A percentile compares a stretch with the other conserved stretches of the same genome.
These are phyloP conservation scores for Pulveroboletus sp. DNA, from an alignment of 768 basidiomycete genomes.

Conservation along the genomic window DNA sequence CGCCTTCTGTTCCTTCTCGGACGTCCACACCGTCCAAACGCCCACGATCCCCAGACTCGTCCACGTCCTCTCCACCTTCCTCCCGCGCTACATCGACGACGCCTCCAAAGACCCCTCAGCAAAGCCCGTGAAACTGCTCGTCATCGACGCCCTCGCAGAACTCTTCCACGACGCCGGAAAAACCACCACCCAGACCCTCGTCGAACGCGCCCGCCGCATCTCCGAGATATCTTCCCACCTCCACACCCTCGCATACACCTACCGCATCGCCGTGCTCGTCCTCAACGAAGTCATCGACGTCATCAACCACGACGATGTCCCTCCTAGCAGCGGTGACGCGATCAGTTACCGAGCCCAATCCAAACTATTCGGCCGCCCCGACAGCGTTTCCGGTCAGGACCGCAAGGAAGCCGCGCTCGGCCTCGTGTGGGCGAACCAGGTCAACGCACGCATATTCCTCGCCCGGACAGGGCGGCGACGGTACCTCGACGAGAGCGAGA, in stretches of 20 bases:
- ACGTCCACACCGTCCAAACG: slow-evolving; percentile 60
- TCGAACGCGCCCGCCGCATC: slow-evolving; percentile 71
- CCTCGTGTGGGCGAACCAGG: slow-evolving; percentile 89
- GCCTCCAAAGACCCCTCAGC: slow-evolving; percentile 27
- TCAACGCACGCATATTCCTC: slow-evolving; percentile 83
- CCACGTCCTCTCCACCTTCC: slow-evolving; percentile 48
- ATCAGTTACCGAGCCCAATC: slow-evolving; percentile 70
- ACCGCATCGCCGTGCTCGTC: slow-evolving; percentile 72
- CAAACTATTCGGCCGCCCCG: slow-evolving; percentile 68
- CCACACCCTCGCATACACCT: slow-evolving; percentile 61
- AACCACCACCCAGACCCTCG: slow-evolving; percentile 56
- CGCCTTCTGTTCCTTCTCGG: slow-evolving; percentile 43
- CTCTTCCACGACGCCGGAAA: slow-evolving; percentile 68
- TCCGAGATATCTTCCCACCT: slow-evolving; percentile 63
- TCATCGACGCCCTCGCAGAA: slow-evolving; percentile 87
- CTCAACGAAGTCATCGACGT: slow-evolving; percentile 88
- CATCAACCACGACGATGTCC: slow-evolving; percentile 42
- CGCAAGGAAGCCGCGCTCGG: slow-evolving; percentile 81
- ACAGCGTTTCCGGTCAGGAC: slow-evolving; percentile 52
- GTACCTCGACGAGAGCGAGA: slow-evolving; percentile 41
- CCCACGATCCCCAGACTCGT: slow-evolving; percentile 53
- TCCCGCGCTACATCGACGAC: slow-evolving; percentile 50
- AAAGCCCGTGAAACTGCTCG: slow-evolving; percentile 69
- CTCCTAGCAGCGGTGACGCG: slow-evolving; percentile 16
- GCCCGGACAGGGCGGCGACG: slow-evolving; percentile 69